These are phyloP conservation scores for Plasmodium yoelii DNA, from an alignment of 169 alveolate genomes.

Conservation along the genomic window DNA sequence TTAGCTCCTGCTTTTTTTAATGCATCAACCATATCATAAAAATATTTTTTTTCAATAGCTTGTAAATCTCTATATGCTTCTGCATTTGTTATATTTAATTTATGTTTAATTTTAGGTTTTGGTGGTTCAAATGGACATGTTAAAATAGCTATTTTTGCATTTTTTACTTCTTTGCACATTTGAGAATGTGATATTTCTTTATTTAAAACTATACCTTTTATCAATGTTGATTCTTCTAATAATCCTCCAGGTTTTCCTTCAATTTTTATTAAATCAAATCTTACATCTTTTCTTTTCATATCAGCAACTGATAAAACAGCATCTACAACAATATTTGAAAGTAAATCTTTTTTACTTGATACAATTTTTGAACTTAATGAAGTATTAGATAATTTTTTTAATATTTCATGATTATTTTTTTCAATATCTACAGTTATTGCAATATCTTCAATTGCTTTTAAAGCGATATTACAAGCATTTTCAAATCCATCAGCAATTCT, in stretches of 20 bases:
- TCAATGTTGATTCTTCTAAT: constrained; percentile 95
- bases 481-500: constrained; percentile 98
- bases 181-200: constrained; percentile 99
- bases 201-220: constrained; percentile 97
- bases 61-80: constrained; percentile 96
- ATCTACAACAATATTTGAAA: constrained; percentile 96
- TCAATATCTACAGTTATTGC: constrained; percentile 88
- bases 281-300: constrained; percentile 97
- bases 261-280: constrained; percentile 97
- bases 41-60: constrained; percentile 92
- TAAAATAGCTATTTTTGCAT: constrained; percentile 97
- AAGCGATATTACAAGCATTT: constrained; percentile 97
- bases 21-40: constrained; percentile 95
- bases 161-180: constrained; percentile 94
- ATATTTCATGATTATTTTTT: constrained; percentile 82
- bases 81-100: constrained; percentile 96
- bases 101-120: constrained; percentile 99
- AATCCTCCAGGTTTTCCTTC: constrained; percentile 98
- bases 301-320: constrained; percentile 99
- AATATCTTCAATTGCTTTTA: constrained; percentile 91
- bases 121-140: constrained; percentile 99
- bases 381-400: constrained; percentile 94
- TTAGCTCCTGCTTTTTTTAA: constrained; percentile 97
- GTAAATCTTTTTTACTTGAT: constrained; percentile 91
- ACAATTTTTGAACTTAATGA: constrained; percentile 98